Evolutionary conservation across 208 protist species (phyloP), one percentile per base, ranked within the genome.

Genomic region (Wallacemonas rigidus): DNA sequence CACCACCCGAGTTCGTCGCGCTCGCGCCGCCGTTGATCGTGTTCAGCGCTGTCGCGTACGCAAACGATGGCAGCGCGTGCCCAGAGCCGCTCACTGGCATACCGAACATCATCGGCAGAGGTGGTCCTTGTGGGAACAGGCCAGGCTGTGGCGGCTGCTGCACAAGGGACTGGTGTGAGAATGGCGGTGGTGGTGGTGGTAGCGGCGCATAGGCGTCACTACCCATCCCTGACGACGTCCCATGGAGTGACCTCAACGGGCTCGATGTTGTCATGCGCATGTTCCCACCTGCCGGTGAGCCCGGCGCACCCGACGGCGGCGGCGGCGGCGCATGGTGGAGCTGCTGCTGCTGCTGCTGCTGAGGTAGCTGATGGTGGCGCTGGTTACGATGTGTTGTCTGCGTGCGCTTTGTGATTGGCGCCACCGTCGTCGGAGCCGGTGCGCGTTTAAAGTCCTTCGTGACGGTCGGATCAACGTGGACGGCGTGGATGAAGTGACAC

Each of bases 401-500:
- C 6, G 54, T 40, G 11, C 53, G 3, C 48, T 69, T 67, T 4
- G 68, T 43, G 14, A 84, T 71, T 38, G 73, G 83, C 1, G 80
- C 72, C 5, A 85, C 65, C 14, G 69, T 67, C 40, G 82, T 77
- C 56, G 83, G 86, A 26, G 81, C 78, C 12, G 79, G 79, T 4
- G 82, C 84, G 14, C 88, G 86, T 62, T 88, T 89, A 63, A 85
- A 90, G 64, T 88, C 79, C 40, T 73, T 79, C 69, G 85, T 75
- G 65, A 91, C 82, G 26, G 44, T 89, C 8, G 87, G 85, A 57
- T 96, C 88, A 1, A 96, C 81, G 74, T 91, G 74, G 41, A 93
- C 74, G 38, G 83, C 74, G 77, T 96, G 91, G 43, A 96, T 85
- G 54, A 92, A 93, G 76, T 86, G 84, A 72, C 91, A 91, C 58